Evolutionary conservation across 805 yeast species (phyloP).

Genomic region (Metschnikowia drakensbergensis): DNA sequence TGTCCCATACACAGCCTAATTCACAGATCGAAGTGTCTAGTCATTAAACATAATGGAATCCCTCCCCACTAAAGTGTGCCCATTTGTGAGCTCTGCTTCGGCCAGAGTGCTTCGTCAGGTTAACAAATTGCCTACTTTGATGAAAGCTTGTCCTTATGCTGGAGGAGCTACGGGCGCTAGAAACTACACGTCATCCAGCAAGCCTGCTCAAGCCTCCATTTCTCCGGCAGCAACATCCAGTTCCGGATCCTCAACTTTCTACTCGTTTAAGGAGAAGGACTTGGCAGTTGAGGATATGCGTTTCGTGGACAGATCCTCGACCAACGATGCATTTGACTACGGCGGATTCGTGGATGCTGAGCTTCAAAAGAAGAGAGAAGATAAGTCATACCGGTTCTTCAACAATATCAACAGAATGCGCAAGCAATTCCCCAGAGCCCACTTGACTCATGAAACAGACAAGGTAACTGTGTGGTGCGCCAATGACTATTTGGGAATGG

Average conservation of each 20-base stretch:
- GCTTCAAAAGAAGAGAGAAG: constrained; percentile 69
- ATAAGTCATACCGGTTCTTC: constrained; percentile 92
- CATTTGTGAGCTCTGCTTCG: constrained; percentile 67
- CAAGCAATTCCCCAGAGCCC: constrained; percentile 89
- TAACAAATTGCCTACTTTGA: constrained; percentile 44
- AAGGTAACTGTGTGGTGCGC: constrained; percentile 99
- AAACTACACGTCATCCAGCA: constrained; percentile 47
- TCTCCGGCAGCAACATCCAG: constrained; percentile 30
- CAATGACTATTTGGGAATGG: constrained; percentile 95
- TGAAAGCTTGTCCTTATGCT: constrained; percentile 81
- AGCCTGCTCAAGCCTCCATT: constrained; percentile 44
- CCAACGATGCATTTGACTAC: constrained; percentile 63
- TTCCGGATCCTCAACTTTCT: constrained; percentile 27
- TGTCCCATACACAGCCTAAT: background rate
- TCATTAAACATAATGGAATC: constrained; percentile 59
- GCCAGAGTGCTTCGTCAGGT: constrained; percentile 57
- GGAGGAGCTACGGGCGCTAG: constrained; percentile 63
- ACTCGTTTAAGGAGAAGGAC: constrained; percentile 27
- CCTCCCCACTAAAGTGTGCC: constrained; percentile 74
- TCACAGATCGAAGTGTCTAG: background rate
- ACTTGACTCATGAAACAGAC: constrained; percentile 66
- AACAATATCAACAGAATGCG: constrained; percentile 97
- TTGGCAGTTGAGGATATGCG: constrained; percentile 25
- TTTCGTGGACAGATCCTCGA: constrained; percentile 29
- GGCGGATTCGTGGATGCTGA: constrained; percentile 65